A percentile compares a stretch with the other conserved stretches of the same genome.
These are phyloP conservation scores for Poa pratensis DNA, from an alignment of 176 grass and related monocot genomes.

Conservation along the genomic window DNA sequence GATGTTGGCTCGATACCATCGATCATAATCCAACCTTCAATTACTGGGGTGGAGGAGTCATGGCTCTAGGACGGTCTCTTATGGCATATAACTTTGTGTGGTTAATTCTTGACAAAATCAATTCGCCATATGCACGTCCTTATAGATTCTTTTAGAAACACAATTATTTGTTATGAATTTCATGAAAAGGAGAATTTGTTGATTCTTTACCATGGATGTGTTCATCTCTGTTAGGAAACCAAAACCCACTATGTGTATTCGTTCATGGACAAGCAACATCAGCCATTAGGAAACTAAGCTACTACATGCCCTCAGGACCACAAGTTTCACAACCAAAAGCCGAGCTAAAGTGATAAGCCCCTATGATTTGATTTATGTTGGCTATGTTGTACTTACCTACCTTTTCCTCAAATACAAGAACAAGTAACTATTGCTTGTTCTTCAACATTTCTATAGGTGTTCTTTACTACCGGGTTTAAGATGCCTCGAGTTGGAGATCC, in stretches of 20 bases:
- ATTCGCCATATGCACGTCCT: neutral
- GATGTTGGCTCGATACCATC: neutral
- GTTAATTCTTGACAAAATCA: neutral
- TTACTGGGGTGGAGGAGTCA: neutral
- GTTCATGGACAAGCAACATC: neutral
- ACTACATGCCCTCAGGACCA: neutral
- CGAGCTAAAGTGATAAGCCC: neutral
- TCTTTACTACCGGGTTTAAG: neutral
- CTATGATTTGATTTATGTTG: neutral
- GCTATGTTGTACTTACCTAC: neutral
- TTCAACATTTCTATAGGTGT: neutral
- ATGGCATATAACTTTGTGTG: neutral
- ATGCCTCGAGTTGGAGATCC: neutral
- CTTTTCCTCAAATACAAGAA: neutral
- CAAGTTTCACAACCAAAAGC: neutral
- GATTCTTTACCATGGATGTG: neutral
- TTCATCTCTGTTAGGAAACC: neutral
- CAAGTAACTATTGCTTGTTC: neutral
- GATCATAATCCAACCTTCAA: neutral
- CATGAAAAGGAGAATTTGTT: neutral
- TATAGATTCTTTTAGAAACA: neutral
- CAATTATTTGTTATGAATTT: neutral
- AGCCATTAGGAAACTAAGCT: neutral
- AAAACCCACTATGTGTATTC: neutral
- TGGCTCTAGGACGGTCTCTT: neutral